A percentile compares a stretch with the other conserved stretches of the same genome.
Evolutionary conservation across 345 rosid species (phyloP).

Genomic region (Salix brachista): DNA sequence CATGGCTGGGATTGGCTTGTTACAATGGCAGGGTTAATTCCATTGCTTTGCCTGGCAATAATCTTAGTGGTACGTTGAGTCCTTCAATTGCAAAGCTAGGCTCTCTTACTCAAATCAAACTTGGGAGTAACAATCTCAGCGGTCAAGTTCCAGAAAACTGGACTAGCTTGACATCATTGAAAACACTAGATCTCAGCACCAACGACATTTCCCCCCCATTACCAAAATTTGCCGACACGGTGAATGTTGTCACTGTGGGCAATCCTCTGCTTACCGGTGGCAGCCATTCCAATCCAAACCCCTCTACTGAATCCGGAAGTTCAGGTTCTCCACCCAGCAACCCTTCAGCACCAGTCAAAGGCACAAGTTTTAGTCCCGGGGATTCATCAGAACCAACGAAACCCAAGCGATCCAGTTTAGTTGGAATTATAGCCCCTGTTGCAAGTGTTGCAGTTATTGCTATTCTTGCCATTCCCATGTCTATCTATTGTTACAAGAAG

Average conservation of each 20-base stretch:
- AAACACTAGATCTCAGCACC: conserved; percentile 46
- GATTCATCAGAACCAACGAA: conserved; percentile 25
- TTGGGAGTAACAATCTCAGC: conserved; percentile 40
- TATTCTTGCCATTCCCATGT: conserved; percentile 41
- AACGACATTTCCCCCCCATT: conserved; percentile 60
- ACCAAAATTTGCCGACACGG: conserved; percentile 37
- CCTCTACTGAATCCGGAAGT: conserved; percentile 28
- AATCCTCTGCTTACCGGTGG: conserved; percentile 39
- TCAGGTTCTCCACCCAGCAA: conserved; percentile 15
- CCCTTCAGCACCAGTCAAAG: conserved; percentile 12
- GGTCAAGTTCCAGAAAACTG: conserved; percentile 56
- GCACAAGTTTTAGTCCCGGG: conserved; percentile 19
- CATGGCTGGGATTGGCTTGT: conserved; percentile 60
- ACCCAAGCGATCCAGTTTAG: conserved; percentile 27
- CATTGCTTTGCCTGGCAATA: conserved; percentile 41
- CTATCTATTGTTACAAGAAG: conserved; percentile 44
- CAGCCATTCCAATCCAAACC: conserved; percentile 10
- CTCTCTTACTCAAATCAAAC: conserved; percentile 42
- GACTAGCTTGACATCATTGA: conserved; percentile 52
- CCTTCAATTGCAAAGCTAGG: conserved; percentile 50
- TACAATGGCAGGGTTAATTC: conserved; percentile 19
- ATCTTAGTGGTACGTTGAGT: conserved; percentile 62
- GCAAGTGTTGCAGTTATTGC: conserved; percentile 43
- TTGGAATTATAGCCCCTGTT: conserved; percentile 44
- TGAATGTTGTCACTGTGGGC: conserved; percentile 32